Evolutionary conservation across 2,329 filamentous ascomycete species (phyloP), one percentile per base, ranked within the genome.

Genomic region (Alternaria incomplexa): DNA sequence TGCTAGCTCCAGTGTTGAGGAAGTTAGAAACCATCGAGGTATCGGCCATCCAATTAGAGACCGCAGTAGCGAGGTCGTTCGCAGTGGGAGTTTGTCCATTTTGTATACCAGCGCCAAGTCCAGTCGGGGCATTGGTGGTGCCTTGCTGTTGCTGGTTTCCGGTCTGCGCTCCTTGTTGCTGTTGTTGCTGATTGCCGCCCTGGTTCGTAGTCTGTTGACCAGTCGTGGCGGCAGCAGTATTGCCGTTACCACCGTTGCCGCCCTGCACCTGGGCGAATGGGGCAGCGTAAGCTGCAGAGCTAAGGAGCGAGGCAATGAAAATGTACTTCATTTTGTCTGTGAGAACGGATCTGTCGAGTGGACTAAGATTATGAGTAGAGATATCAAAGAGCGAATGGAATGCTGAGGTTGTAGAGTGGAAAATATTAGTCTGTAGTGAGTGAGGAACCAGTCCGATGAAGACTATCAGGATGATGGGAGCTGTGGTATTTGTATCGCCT

Each of bases 1-100:
- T 78, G 66, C 57, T 69, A 15, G 64, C 59, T 40, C 77, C 78
- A 5, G 66, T 75, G 70, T 79, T 77, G 48, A 77, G 65, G 71
- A 80, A 80, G 70, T 74, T 74, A 60, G 77, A 79, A 15, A 80
- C 78, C 71, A 79, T 79, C 20, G 73, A 76, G 22, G 78, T 80
- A 30, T 80, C 78, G 45, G 77, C 74, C 70, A 65, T 63, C 78
- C 78, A 80, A 67, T 79, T 79, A 45, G 75, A 65, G 56, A 79
- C 76, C 28, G 78, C 78, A 32, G 73, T 78, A 23, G 76, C 73
- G 50, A 78, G 74, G 40, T 78, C 75, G 25, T 55, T 64, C 4
- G 68, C 54, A 12, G 65, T 67, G 20, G 76, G 76, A 7, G 74
- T 76, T 48, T 74, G 71, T 15, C 72, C 72, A n/a, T 67, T 64